A percentile compares a stretch with the other conserved stretches of the same genome.
Evolutionary conservation across 306 rosid species (phyloP).

Genomic region (Malus fusca): DNA sequence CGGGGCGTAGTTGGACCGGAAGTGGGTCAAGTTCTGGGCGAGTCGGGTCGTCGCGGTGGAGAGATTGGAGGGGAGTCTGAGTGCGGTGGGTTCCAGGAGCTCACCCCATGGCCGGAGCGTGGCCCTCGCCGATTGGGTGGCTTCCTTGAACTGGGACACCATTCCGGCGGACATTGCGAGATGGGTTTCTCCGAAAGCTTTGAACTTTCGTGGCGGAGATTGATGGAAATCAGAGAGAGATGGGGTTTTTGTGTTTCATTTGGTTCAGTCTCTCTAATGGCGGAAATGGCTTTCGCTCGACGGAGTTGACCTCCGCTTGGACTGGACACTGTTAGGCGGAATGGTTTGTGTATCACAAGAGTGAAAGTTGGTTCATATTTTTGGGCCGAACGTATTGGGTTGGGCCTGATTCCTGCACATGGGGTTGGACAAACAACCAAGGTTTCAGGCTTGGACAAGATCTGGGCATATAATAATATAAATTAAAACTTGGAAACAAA

Average conservation of each 20-base stretch:
- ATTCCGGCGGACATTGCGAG: slow-evolving; percentile 24
- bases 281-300: background rate
- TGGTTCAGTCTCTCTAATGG: background rate
- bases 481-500: too few relatives aligned
- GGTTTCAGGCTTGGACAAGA: background rate
- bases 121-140: slow-evolving; percentile 26
- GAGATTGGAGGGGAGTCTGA: slow-evolving; percentile 41
- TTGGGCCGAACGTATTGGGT: background rate
- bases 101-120: slow-evolving; percentile 56
- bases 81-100: slow-evolving; percentile 27
- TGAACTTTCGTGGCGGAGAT: background rate
- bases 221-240: background rate
- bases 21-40: slow-evolving; percentile 40
- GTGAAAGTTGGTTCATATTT: background rate
- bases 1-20: slow-evolving; percentile 50
- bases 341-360: background rate
- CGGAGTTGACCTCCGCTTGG: background rate
- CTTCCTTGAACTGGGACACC: slow-evolving; percentile 22
- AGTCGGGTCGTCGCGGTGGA: slow-evolving; percentile 47
- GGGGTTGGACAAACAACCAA: too few relatives aligned
- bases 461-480: background rate
- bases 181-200: background rate
- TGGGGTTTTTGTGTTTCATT: background rate
- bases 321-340: background rate
- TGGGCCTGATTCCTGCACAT: background rate